Base-by-base conservation (phyloP, 2,329 filamentous ascomycete species). In the Macrophomina tecta region DNA sequence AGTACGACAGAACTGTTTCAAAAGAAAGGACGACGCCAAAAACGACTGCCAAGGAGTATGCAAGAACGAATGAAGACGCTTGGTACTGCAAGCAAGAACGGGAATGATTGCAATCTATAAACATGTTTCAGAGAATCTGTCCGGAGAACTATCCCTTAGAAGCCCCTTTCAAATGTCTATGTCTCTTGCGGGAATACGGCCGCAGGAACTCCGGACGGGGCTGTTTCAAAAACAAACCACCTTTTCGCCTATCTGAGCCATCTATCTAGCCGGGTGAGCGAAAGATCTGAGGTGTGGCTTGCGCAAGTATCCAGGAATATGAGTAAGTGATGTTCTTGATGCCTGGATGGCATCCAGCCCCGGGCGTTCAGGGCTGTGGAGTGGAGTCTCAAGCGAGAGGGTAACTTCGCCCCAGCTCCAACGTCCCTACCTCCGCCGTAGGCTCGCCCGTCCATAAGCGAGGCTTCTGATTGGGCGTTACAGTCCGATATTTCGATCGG, bases 1-100 rank as follows among this genome's bases (percentile, higher is more conserved):
- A 36, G n/a, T 7, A 45, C 53, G 2, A 9, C 7, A 42, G 36
- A 12, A 40, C 9, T 8, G 42, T 8, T 3, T 8, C 28, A 48
- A 61, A 61, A 61, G 56, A 61, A 16, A 18, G 56, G 56, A 61
- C 28, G 40, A 34, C 18, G 56, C 34, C 56, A 18, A 36, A 23
- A 23, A 61, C 30, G 40, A 48, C 56, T 34, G 56, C 45, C 56
- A 48, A 61, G 32, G 23, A 23, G 16, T 30, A 48, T 48, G 16
- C 32, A 48, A 28, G 34, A 61, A 49, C 3, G 40, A 61, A 49
- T 48, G 28, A 48, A 23, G 42, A 23, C 34, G 28, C 28, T 58
- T 42, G 56, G 42, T 49, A 48, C 7, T 45, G 42, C 48, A 51
- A 30, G 23, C 23, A 49, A 12, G 2, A 61, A 16, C 7, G 28